Percentiles rank a stretch among this genome's conserved stretches.
Evolutionary conservation across 805 yeast species (phyloP).

Genomic region (Ogataea paradorogensis): DNA sequence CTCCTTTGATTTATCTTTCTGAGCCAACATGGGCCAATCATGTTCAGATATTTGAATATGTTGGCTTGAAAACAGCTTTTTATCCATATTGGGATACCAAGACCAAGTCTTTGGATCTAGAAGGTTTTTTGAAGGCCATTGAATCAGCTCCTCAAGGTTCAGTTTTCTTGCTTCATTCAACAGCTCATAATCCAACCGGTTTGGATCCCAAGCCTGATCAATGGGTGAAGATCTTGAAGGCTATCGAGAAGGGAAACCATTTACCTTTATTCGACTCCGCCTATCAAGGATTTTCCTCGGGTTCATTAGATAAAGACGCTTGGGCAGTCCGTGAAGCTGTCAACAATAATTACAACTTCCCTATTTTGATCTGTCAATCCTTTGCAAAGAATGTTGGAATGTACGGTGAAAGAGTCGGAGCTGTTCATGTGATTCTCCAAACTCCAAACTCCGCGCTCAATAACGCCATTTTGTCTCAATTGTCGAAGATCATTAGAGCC

Average conservation of each 20-base stretch:
- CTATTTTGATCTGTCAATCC: conserved; percentile 83
- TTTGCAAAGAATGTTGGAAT: conserved; percentile 96
- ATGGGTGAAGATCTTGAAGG: conserved; percentile 71
- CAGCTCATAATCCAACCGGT: conserved; percentile 98
- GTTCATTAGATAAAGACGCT: conserved; percentile 79
- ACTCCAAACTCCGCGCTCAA: conserved; percentile 40
- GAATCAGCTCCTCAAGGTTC: conserved; percentile 71
- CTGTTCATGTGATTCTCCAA: conserved; percentile 71
- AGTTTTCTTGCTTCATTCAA: conserved; percentile 81
- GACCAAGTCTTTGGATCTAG: conserved; percentile 67
- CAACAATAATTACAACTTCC: conserved; percentile 44
- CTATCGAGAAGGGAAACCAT: conserved; percentile 59
- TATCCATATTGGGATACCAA: conserved; percentile 87
- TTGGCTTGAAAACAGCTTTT: conserved; percentile 61
- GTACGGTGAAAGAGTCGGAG: conserved; percentile 97
- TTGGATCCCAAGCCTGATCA: conserved; percentile 83
- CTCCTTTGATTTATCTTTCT: conserved; percentile 62
- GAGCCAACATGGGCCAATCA: conserved; percentile 99
- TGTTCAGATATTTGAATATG: conserved; percentile 69
- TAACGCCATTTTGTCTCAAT: conserved; percentile 67
- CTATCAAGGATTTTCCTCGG: conserved; percentile 96
- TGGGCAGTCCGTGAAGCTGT: conserved; percentile 74
- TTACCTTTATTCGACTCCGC: conserved; percentile 90
- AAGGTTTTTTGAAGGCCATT: conserved; percentile 64
- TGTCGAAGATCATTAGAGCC: conserved; percentile 71